Percentiles rank a stretch among this genome's conserved stretches.
phyloP scores from a whole-genome alignment of 2,329 filamentous ascomycete genomes.

The Lizonia empirigonia region DNA sequence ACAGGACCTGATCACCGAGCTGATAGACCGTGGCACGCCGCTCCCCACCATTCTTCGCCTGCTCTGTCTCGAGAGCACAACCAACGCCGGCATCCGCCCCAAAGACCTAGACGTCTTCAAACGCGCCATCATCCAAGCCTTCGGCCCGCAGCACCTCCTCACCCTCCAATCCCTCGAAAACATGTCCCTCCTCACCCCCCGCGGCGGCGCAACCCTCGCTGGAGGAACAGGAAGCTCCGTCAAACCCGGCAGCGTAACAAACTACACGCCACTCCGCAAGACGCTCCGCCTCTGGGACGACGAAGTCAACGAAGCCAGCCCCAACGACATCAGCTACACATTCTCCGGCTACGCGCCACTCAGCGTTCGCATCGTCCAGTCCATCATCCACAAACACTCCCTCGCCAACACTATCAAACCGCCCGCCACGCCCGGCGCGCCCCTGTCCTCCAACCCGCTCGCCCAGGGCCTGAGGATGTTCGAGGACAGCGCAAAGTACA shows the following conservation, averaged over 20 bases:
- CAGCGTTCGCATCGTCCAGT: conserved; percentile 88
- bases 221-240: conserved; percentile 49
- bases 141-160: conserved; percentile 92
- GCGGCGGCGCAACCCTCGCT: conserved; percentile 50
- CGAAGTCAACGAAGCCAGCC: conserved; percentile 93
- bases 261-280: conserved; percentile 87
- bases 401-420: conserved; percentile 65
- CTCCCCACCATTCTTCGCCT: conserved; percentile 82
- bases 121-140: conserved; percentile 84
- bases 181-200: conserved; percentile 79
- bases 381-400: conserved; percentile 87
- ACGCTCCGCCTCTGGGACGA: conserved; percentile 88
- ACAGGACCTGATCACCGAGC: conserved; percentile 88
- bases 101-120: conserved; percentile 91
- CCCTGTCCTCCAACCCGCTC: conserved; percentile 58
- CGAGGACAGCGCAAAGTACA: conserved; percentile 90
- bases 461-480: conserved; percentile 90
- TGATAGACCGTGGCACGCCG: conserved; percentile 87
- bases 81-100: conserved; percentile 84
- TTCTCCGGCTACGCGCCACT: conserved; percentile 97
- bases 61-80: conserved; percentile 88
- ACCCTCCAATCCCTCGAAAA: conserved; percentile 89
- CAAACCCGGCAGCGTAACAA: conserved; percentile 62
- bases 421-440: conserved; percentile 46
- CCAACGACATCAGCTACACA: conserved; percentile 95